Conservation (phyloP, 225 moss, liverwort and hornwort genomes). For the Sphagnum tenellum region DNA sequence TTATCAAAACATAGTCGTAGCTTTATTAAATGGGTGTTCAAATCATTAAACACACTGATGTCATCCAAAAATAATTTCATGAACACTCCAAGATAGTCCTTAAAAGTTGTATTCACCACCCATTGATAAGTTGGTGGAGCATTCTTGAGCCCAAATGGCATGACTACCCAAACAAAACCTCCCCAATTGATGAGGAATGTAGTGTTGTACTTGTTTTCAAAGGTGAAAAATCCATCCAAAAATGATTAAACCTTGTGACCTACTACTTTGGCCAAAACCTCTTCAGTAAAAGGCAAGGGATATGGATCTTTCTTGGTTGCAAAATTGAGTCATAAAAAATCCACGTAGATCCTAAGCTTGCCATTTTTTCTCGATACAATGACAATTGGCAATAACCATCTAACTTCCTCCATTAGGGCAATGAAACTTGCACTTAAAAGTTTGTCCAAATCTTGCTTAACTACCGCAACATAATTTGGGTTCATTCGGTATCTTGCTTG, state of each 20-base stretch:
- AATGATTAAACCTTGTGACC: neutral
- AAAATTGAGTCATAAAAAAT: too few species aligned
- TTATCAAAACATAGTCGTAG: slow-evolving; percentile 3
- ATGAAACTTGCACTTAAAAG: too few species aligned
- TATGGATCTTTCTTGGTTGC: neutral
- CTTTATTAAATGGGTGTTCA: neutral
- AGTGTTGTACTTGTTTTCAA: neutral
- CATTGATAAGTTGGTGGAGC: slow-evolving; percentile 2
- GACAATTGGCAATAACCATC: too few species aligned
- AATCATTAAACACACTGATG: neutral
- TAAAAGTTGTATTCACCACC: neutral
- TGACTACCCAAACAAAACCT: slow-evolving; percentile 1
- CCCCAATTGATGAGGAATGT: slow-evolving; percentile 8
- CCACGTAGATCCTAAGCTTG: too few species aligned
- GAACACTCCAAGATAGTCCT: neutral
- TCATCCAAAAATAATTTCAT: slow-evolving; percentile 6
- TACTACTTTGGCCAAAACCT: neutral
- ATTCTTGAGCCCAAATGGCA: slow-evolving; percentile 9
- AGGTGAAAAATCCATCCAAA: too few species aligned
- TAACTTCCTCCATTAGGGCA: too few species aligned
- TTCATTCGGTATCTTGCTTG: too few species aligned
- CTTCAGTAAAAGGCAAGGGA: neutral
- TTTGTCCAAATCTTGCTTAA: too few species aligned
- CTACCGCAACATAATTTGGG: too few species aligned
- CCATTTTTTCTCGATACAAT: too few species aligned